A percentile compares a stretch with the other conserved stretches of the same genome.
Evolutionary conservation across 345 rosid genomes (phyloP).

Genomic region (Punica granatum): DNA sequence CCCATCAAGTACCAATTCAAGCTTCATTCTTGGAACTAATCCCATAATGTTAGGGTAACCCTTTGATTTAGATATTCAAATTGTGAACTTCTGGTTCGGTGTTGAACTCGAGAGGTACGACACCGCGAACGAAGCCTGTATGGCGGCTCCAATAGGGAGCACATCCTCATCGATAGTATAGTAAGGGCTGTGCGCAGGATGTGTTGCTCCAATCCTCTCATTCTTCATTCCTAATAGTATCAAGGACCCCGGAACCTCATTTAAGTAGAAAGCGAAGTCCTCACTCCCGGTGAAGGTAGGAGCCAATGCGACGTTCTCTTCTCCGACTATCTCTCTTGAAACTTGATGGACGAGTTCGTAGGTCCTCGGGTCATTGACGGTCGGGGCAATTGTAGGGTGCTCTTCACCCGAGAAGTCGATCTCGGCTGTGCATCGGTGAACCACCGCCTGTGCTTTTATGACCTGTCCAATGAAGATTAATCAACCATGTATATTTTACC

Average conservation of each 20-base stretch:
- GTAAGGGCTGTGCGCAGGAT: slow-evolving; percentile 48
- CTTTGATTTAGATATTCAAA: neutral
- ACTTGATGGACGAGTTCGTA: slow-evolving; percentile 25
- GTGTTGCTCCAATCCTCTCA: slow-evolving; percentile 26
- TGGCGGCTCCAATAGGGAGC: slow-evolving; percentile 45
- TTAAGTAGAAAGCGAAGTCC: slow-evolving; percentile 48
- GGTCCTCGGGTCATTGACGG: slow-evolving; percentile 29
- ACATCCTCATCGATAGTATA: slow-evolving; percentile 46
- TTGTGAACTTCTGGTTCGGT: neutral
- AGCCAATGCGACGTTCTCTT: slow-evolving; percentile 30
- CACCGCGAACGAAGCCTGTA: slow-evolving; percentile 42
- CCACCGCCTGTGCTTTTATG: slow-evolving; percentile 45
- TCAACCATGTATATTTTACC: too few species aligned
- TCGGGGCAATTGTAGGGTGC: slow-evolving; percentile 44
- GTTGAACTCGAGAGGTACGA: slow-evolving; percentile 26
- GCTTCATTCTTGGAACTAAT: neutral
- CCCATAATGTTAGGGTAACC: neutral
- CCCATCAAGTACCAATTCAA: neutral
- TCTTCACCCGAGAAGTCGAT: slow-evolving; percentile 33
- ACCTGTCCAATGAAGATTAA: slow-evolving; percentile 24
- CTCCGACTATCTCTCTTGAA: slow-evolving; percentile 32
- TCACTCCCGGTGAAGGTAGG: slow-evolving; percentile 50
- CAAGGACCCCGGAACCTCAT: slow-evolving; percentile 41
- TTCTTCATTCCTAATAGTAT: slow-evolving; percentile 33
- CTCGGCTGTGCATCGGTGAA: slow-evolving; percentile 44